Conservation (phyloP, 768 basidiomycete species). For the Amanita inopinata region DNA sequence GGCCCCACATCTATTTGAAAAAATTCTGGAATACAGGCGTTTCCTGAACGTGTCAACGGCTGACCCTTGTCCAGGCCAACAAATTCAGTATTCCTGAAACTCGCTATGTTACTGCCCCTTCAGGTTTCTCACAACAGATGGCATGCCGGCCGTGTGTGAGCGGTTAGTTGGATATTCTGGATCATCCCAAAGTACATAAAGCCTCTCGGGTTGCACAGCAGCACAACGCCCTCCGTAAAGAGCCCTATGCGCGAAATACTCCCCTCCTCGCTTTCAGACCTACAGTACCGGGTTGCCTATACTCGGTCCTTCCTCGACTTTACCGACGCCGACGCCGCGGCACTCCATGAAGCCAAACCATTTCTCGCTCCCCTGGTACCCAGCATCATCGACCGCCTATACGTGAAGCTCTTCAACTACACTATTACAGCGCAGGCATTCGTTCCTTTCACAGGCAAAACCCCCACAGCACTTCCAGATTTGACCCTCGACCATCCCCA, state of each 20-base stretch:
- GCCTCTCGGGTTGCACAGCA: too few species aligned
- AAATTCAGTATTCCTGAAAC: too few species aligned
- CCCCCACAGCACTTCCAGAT: constrained; percentile 28
- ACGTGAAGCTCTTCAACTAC: constrained; percentile 30
- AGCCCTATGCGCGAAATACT: constrained; percentile 23
- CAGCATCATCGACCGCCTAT: constrained; percentile 32
- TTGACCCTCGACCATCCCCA: constrained; percentile 33
- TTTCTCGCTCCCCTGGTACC: constrained; percentile 34
- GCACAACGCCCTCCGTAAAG: too few species aligned
- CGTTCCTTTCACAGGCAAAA: constrained; percentile 28
- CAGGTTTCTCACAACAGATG: too few species aligned
- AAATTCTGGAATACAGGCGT: too few species aligned
- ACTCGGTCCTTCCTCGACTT: constrained; percentile 37
- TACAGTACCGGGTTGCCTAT: constrained; percentile 32
- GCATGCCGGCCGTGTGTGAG: too few species aligned
- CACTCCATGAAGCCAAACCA: constrained; percentile 29
- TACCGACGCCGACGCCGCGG: constrained; percentile 29
- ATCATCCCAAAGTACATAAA: too few species aligned
- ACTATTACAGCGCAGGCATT: constrained; percentile 16
- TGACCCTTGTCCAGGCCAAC: too few species aligned
- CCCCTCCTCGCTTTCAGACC: constrained; percentile 19
- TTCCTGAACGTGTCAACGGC: too few species aligned
- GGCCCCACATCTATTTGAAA: too few species aligned
- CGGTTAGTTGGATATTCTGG: too few species aligned
- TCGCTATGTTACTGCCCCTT: too few species aligned